Evolutionary conservation across 1,284 basidiomycete species (phyloP).

Genomic region (Caloboletus firmus): DNA sequence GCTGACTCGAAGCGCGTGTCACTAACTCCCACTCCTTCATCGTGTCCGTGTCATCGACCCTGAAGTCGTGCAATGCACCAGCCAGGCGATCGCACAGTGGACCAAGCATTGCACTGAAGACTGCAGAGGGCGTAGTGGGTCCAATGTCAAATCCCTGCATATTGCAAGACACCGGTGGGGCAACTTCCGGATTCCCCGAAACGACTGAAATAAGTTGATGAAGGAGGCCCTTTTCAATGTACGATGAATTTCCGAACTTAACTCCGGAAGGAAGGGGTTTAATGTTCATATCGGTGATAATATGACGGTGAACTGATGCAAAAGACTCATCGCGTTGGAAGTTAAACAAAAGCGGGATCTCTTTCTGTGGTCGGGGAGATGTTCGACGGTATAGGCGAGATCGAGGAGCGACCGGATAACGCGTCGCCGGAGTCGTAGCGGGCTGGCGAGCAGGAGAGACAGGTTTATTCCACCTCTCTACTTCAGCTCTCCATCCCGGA

Average conservation of each 20-base stretch:
- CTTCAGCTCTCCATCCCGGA: conserved; percentile 39
- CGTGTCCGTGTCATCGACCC: conserved; percentile 17
- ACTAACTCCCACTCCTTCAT: conserved; percentile 41
- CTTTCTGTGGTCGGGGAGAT: conserved; percentile 11
- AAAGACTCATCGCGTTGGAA: conserved; percentile 13
- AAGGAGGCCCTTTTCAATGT: conserved; percentile 57
- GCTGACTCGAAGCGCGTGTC: conserved; percentile 40
- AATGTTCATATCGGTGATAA: conserved; percentile 52
- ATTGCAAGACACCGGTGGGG: conserved; percentile 32
- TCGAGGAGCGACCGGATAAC: conserved; percentile 3
- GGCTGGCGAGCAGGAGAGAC: conserved; percentile 19
- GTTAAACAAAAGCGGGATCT: conserved; percentile 13
- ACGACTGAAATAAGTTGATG: conserved; percentile 48
- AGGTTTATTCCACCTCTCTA: conserved; percentile 35
- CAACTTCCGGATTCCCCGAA: conserved; percentile 27
- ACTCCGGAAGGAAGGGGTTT: conserved; percentile 49
- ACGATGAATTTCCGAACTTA: conserved; percentile 49
- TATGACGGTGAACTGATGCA: conserved; percentile 14
- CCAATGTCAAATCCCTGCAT: conserved; percentile 43
- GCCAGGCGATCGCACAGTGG: conserved; percentile 46
- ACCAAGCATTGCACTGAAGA: conserved; percentile 43
- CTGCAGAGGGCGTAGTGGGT: conserved; percentile 38
- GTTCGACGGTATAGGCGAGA: conserved; percentile 20
- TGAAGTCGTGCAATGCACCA: conserved; percentile 36
- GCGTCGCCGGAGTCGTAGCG: neutral